Evolutionary conservation across 1,139 yeast genomes (phyloP).

Genomic region (Meyerozyma athensensis): DNA sequence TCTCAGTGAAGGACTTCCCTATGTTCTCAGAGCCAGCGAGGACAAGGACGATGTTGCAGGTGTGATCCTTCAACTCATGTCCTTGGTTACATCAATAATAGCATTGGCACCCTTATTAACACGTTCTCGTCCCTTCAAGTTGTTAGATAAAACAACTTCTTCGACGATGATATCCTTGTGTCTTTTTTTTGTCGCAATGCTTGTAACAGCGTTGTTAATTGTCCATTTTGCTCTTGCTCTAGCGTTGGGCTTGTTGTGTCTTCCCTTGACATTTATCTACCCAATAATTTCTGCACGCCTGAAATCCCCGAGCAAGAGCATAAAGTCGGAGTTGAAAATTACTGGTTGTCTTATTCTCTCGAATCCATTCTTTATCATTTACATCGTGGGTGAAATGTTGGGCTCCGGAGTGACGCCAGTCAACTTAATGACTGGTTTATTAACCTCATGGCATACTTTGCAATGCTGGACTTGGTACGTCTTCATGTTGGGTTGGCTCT

Average conservation of each 20-base stretch:
- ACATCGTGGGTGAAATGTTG: constrained; percentile 27
- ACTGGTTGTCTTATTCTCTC: constrained; percentile 38
- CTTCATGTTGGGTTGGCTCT: constrained; percentile 72
- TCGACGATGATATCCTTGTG: constrained; percentile 37
- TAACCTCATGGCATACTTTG: constrained; percentile 62
- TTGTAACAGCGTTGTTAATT: constrained; percentile 70
- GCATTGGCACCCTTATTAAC: constrained; percentile 19
- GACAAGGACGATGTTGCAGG: constrained; percentile 13
- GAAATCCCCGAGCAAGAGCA: constrained; percentile 1
- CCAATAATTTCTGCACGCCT: constrained; percentile 18
- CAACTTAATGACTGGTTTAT: constrained; percentile 43
- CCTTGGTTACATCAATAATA: constrained; percentile 15
- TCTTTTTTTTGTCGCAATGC: constrained; percentile 59
- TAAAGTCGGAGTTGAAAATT: constrained; percentile 23
- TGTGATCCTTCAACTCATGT: constrained; percentile 18
- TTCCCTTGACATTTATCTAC: constrained; percentile 67
- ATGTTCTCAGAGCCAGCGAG: constrained; percentile 12
- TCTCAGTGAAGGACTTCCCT: constrained; percentile 26
- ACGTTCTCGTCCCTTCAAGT: constrained; percentile 7
- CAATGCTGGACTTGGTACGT: constrained; percentile 89
- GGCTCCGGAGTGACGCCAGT: constrained; percentile 27
- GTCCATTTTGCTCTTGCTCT: constrained; percentile 82
- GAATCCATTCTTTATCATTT: constrained; percentile 50
- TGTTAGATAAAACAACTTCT: constrained; percentile 18
- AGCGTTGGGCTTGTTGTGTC: constrained; percentile 57